Evolutionary conservation across 2,329 filamentous ascomycete genomes (phyloP).

Genomic region (Chaetomium olivaceum): DNA sequence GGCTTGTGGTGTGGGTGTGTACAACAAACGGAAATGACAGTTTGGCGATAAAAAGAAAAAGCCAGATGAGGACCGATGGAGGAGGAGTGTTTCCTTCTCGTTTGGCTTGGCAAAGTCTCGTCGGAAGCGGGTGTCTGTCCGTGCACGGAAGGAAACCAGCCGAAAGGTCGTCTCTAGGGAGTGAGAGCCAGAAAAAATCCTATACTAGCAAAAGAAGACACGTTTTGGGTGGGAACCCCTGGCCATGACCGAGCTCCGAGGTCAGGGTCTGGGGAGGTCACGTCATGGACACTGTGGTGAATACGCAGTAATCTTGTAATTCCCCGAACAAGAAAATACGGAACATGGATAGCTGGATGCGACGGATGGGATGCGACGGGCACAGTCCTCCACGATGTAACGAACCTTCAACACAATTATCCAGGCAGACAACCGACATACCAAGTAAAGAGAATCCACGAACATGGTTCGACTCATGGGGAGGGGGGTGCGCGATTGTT

Average conservation of each 20-base stretch:
- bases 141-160: background rate
- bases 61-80: background rate
- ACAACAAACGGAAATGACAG: background rate
- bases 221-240: background rate
- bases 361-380: background rate
- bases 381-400: background rate
- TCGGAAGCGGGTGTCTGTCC: background rate
- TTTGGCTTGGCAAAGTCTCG: background rate
- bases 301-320: background rate
- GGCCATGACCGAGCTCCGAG: background rate
- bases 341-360: background rate
- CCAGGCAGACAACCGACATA: background rate
- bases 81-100: slow-evolving; percentile 9
- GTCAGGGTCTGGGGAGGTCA: background rate
- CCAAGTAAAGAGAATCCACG: background rate
- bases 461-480: background rate
- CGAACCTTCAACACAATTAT: background rate
- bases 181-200: background rate
- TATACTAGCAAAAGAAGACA: background rate
- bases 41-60: background rate
- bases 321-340: background rate
- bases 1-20: no score
- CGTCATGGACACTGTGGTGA: background rate
- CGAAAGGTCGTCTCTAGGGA: background rate
- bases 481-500: slow-evolving; percentile 7